Evolutionary conservation across 192 early-diverging fungal species (phyloP), one percentile per base, ranked within the genome.

Genomic region (Gamsiella multidivaricata): DNA sequence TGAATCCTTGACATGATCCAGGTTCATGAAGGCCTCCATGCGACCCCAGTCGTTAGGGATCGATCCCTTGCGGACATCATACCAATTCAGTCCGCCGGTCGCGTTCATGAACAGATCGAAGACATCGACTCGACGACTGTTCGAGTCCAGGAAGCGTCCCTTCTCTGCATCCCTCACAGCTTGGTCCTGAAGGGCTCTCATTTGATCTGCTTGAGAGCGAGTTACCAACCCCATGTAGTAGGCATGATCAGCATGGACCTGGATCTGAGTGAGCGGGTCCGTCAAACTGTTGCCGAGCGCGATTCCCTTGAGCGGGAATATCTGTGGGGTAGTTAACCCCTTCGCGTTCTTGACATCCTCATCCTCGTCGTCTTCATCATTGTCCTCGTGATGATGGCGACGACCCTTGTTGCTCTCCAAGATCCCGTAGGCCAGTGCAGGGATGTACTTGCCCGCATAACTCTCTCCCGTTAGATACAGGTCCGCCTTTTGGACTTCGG

Each of bases 381-480:
- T 54, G 5, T 52, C 69, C 37, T 59, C 74, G 46, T 74, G 29
- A 22, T 12, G 25, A 36, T 72, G 25, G 2, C 42, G 28, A 4
- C 82, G 60, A 11, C 49, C 43, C 8, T 82, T 66, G 65, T 94
- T 94, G 68, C 84, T 69, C 22, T 85, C 65, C 31, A 87, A 70
- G 47, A 95, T 91, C 25, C 79, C 83, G 22, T 83, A 62, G 0
- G 91, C 91, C 6, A 95, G 81, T 9, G 86, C 81, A 9, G 92
- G 93, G 17, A 94, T 84, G 69, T 83, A 94, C 62, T 94, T 93
- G 29, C 93, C 92, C 17, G 88, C 89, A 69, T 91, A 91, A 36
- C 71, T 79, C 61, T 81, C 81, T 6, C 82, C 92, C 18, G 92
- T 78, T 12, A 95, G 46, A 69, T 88, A 94, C 47, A 95, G 83